Percentiles rank a stretch among this genome's conserved stretches.
Conservation (phyloP, 495 filamentous ascomycete species). For the Apiosordaria backusii region DNA sequence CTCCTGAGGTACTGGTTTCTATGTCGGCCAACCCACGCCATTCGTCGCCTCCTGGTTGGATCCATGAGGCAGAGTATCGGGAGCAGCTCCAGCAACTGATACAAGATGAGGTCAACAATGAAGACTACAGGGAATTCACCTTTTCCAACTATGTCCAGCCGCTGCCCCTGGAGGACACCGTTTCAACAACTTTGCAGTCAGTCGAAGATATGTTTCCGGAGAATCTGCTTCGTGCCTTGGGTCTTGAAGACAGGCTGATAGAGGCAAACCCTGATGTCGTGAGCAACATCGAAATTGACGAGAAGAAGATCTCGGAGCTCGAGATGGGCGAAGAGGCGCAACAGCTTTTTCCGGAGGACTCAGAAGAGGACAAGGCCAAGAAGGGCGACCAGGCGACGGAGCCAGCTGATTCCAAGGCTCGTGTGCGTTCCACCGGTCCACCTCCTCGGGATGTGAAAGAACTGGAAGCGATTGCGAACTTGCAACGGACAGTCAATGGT, state of each 20-base stretch:
- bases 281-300: constrained; percentile 44
- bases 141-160: constrained; percentile 63
- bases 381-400: constrained; percentile 7
- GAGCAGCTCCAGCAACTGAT: constrained; percentile 59
- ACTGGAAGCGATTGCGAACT: neutral
- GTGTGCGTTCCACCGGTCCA: neutral
- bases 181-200: constrained; percentile 77
- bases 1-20: constrained; percentile 71
- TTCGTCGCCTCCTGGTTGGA: constrained; percentile 68
- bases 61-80: constrained; percentile 83
- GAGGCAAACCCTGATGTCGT: constrained; percentile 24
- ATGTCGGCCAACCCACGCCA: constrained; percentile 80
- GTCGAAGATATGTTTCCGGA: constrained; percentile 79
- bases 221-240: constrained; percentile 53
- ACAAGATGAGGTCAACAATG: constrained; percentile 55
- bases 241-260: constrained; percentile 30
- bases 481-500: constrained; percentile 14
- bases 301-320: constrained; percentile 41
- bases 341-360: constrained; percentile 47
- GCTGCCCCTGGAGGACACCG: constrained; percentile 47
- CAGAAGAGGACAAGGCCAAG: constrained; percentile 49
- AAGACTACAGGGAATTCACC: constrained; percentile 42
- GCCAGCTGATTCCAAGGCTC: neutral
- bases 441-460: neutral
- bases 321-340: constrained; percentile 38